Base-by-base conservation (phyloP, 2,329 filamentous ascomycete genomes). In the Zopfia rhizophila region DNA sequence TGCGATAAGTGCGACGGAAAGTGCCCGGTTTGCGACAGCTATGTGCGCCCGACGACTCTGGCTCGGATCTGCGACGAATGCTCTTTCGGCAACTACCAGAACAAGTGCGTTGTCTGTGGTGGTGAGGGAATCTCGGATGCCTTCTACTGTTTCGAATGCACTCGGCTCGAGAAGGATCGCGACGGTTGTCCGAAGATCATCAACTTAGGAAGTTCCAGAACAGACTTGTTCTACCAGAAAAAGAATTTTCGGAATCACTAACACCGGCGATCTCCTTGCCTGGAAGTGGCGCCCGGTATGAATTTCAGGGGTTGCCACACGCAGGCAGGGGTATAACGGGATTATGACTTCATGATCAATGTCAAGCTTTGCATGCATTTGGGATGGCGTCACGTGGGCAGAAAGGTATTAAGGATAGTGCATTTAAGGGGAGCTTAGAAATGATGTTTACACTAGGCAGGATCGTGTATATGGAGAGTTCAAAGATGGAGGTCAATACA, bases 1-100 rank as follows among this genome's bases (percentile, higher is more conserved):
- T 99, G 94, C 83, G 94, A 99, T 80, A 99, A 99, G 79, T 99
- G 94, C 81, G 94, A 99, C 78, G 94, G 94, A 75, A 99, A 99
- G 80, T 99, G 94, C 69, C 94, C 94, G 58, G 92, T 99, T 51
- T 99, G 94, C 85, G 94, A 99, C 74, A 96, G 90, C 51, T 99
- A 99, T 83, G 94, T 99, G 55, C 92, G 94, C 12, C 94, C 94
- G 10, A 99, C 94, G 19, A 97, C 94, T 7, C 87, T 97, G 45
- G 94, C 96, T 51, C 91, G 93, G 68, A 97, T 99, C 78, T 99
- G 94, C 81, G 94, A 99, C 79, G 94, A 99, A 78, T 99, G 94
- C 82, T 92, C 90, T 72, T 99, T 99, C 74, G 94, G 94, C 69
- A 99, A 99, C 82, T 99, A 97, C 80, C 94, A 97, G 78, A 99